Percentiles rank a stretch among this genome's conserved stretches.
Evolutionary conservation across 129 eudicot species (phyloP).

Genomic region (Centaurea solstitialis): DNA sequence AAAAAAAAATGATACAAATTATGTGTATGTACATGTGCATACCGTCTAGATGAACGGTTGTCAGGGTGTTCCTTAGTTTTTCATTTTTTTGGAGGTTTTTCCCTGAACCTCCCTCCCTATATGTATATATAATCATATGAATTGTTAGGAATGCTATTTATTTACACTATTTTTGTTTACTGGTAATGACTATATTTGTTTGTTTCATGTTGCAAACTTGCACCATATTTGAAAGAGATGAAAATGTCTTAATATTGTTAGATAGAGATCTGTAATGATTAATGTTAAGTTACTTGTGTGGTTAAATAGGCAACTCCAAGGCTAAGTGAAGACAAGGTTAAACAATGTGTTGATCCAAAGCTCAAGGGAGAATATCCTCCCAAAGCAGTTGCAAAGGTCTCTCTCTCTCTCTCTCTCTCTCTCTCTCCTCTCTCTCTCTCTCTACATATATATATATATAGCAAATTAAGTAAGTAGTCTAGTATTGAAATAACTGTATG

Average conservation of each 20-base stretch:
- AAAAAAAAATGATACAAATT: no score
- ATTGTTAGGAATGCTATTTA: neutral
- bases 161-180: neutral
- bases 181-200: neutral
- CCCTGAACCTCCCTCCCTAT: no score
- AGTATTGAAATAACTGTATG: neutral
- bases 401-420: slow-evolving; percentile 27
- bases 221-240: neutral
- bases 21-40: no score
- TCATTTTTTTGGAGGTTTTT: no score
- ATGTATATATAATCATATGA: neutral
- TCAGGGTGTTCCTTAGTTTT: no score
- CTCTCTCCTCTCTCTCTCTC: neutral
- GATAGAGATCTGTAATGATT: neutral
- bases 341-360: slow-evolving; percentile 89
- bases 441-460: neutral
- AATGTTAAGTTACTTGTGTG: slow-evolving; percentile 13
- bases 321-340: slow-evolving; percentile 88
- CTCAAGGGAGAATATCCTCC: slow-evolving; percentile 76
- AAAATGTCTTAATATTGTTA: neutral
- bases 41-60: no score
- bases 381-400: slow-evolving; percentile 89
- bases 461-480: neutral
- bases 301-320: slow-evolving; percentile 80
- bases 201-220: neutral